A percentile compares a stretch with the other conserved stretches of the same genome.
phyloP scores from a whole-genome alignment of 2,329 filamentous ascomycete species.

The Juglanconis sp. region DNA sequence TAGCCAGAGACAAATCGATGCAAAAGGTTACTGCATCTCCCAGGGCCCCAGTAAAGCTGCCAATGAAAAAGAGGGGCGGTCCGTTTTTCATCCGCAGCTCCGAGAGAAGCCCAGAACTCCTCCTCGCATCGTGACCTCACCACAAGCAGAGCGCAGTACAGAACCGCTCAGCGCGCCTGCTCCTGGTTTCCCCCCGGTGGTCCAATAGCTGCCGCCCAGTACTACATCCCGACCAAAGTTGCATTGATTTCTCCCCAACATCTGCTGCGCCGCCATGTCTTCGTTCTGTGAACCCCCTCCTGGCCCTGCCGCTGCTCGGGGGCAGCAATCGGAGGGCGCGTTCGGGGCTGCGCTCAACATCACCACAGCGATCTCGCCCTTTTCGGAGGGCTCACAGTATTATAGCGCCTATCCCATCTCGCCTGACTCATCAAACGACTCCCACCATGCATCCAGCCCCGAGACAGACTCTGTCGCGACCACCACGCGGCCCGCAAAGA shows the following conservation, averaged over 20 bases:
- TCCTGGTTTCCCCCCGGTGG: background rate
- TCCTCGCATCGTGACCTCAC: background rate
- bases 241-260: background rate
- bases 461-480: background rate
- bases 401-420: background rate
- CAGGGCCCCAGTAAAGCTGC: background rate
- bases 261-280: background rate
- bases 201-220: background rate
- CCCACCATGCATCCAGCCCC: background rate
- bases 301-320: background rate
- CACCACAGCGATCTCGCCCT: background rate
- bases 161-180: background rate
- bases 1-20: background rate
- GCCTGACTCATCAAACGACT: background rate
- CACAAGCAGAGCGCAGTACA: background rate
- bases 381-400: background rate
- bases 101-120: background rate
- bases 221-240: background rate
- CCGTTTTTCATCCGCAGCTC: background rate
- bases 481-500: background rate
- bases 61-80: background rate
- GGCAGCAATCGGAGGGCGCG: background rate
- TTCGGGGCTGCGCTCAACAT: background rate
- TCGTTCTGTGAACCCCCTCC: background rate
- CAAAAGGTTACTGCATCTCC: background rate